A percentile compares a stretch with the other conserved stretches of the same genome.
Evolutionary conservation across 208 protist genomes (phyloP).

Genomic region (Tetramitus jugosus): DNA sequence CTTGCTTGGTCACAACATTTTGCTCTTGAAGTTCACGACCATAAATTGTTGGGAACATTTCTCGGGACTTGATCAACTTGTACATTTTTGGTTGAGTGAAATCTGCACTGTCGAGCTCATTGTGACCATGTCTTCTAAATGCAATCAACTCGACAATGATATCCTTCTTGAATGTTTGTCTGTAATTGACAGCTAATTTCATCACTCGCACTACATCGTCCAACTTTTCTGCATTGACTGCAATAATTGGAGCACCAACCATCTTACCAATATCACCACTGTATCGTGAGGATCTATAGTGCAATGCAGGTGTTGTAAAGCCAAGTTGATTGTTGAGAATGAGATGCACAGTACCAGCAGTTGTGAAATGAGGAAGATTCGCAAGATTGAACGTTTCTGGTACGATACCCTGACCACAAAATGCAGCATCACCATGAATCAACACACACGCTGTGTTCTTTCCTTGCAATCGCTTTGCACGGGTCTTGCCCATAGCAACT

Average conservation of each 20-base stretch:
- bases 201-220: constrained; percentile 81
- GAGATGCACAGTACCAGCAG: constrained; percentile 94
- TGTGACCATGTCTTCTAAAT: constrained; percentile 91
- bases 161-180: constrained; percentile 77
- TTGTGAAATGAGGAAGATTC: constrained; percentile 76
- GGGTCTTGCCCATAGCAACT: constrained; percentile 91
- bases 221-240: constrained; percentile 93
- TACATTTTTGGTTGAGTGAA: constrained; percentile 96
- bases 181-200: constrained; percentile 78
- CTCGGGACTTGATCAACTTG: constrained; percentile 67
- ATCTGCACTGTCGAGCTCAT: constrained; percentile 93
- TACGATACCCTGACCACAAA: constrained; percentile 90
- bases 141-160: constrained; percentile 93
- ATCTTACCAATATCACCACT: constrained; percentile 93
- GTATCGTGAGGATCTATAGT: constrained; percentile 87
- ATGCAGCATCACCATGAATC: constrained; percentile 96
- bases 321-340: constrained; percentile 98
- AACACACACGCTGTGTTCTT: constrained; percentile 49
- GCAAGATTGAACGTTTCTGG: constrained; percentile 91
- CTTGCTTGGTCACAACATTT: constrained; percentile 55
- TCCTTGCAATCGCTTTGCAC: constrained; percentile 70
- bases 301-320: constrained; percentile 94
- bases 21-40: constrained; percentile 51
- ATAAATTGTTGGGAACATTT: constrained; percentile 71
- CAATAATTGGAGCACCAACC: constrained; percentile 84